phyloP scores from a whole-genome alignment of 73 alveolate genomes.

The Symbiodinium natans region DNA sequence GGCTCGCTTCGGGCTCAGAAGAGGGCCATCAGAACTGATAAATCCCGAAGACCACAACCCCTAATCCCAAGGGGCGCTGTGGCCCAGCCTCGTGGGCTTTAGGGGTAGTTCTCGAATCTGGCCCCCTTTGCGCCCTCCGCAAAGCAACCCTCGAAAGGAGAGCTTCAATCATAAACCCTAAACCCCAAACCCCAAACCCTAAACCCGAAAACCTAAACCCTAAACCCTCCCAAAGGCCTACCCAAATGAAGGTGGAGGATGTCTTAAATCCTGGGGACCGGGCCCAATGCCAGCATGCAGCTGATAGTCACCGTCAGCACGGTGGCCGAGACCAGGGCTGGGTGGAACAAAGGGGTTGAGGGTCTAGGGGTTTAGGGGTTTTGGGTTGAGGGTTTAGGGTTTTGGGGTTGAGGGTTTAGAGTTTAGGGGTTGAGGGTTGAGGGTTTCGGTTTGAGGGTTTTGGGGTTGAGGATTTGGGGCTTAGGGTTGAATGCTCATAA shows the following conservation, averaged over 20 bases:
- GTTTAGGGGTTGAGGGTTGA: not conserved
- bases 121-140: too few relatives aligned
- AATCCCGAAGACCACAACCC: too few relatives aligned
- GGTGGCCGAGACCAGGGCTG: conserved; percentile 87
- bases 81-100: too few relatives aligned
- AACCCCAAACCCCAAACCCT: not conserved
- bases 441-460: not conserved
- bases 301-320: conserved; percentile 16
- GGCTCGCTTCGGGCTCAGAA: too few relatives aligned
- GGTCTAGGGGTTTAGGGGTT: not conserved
- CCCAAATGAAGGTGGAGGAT: too few relatives aligned
- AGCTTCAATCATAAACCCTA: too few relatives aligned
- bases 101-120: too few relatives aligned
- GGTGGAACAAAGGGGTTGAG: not conserved
- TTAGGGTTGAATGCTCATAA: not conserved
- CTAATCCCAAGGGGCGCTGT: too few relatives aligned
- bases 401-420: not conserved
- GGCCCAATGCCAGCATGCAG: conserved; percentile 69
- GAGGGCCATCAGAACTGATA: too few relatives aligned
- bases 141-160: too few relatives aligned
- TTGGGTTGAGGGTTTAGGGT: not conserved
- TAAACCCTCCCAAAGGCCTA: too few relatives aligned
- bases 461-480: not conserved
- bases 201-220: not conserved
- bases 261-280: too few relatives aligned